Percentiles rank a stretch among this genome's conserved stretches.
Evolutionary conservation across 441 rosid species (phyloP).

Genomic region (Pelargonium myrrhifolium): DNA sequence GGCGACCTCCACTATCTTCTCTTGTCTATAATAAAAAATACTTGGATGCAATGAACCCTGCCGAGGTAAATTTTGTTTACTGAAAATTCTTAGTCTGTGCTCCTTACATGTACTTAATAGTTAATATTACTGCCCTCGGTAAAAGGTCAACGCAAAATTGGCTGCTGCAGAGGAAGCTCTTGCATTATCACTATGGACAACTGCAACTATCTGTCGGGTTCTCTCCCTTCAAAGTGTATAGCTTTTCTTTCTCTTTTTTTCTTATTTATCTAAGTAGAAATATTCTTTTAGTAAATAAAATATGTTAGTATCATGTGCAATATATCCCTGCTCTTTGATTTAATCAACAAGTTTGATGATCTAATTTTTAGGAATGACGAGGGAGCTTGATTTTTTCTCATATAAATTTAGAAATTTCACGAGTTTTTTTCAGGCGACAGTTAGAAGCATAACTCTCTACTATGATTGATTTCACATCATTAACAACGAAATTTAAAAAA

Average conservation of each 20-base stretch:
- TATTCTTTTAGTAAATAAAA: neutral
- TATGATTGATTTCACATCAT: neutral
- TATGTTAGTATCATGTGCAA: neutral
- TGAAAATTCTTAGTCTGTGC: slow-evolving; percentile 12
- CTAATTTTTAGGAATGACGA: neutral
- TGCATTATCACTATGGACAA: slow-evolving; percentile 87
- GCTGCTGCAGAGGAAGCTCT: slow-evolving; percentile 88
- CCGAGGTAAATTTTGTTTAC: slow-evolving; percentile 46
- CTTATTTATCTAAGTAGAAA: neutral
- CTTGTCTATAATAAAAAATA: slow-evolving; percentile 45
- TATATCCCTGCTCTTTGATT: neutral
- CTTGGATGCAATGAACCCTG: slow-evolving; percentile 39
- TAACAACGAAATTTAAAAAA: no score
- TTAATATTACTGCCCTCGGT: slow-evolving; percentile 24
- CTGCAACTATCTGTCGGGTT: slow-evolving; percentile 87
- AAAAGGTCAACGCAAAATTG: slow-evolving; percentile 62
- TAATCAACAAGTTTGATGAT: neutral
- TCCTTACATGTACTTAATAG: slow-evolving; percentile 21
- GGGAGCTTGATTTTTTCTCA: neutral
- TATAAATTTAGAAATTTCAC: neutral
- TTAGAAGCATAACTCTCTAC: neutral
- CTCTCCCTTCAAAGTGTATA: slow-evolving; percentile 89
- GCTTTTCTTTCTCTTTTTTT: neutral
- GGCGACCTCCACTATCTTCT: slow-evolving; percentile 54
- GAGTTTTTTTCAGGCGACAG: neutral